Conservation (phyloP, 306 rosid genomes). For the Medicago arabica region DNA sequence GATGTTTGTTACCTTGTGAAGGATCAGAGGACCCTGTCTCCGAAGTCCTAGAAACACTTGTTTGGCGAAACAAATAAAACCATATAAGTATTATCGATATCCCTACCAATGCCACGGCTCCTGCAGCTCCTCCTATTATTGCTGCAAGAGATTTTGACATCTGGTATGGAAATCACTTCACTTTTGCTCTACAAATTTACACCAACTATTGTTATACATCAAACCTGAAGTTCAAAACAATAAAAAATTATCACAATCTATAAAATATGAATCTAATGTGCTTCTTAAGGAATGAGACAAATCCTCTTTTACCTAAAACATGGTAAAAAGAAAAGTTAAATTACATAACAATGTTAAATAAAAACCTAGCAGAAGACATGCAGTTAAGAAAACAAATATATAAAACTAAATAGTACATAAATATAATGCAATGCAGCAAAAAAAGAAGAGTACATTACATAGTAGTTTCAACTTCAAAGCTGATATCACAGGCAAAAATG, state of each 20-base stretch:
- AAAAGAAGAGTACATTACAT: background rate
- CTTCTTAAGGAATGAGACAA: background rate
- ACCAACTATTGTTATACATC: constrained; percentile 49
- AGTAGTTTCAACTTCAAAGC: background rate
- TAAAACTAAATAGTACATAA: constrained; percentile 11
- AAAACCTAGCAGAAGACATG: constrained; percentile 36
- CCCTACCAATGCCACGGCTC: constrained; percentile 93
- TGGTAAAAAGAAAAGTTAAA: background rate
- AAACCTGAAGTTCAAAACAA: constrained; percentile 58
- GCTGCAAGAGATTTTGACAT: constrained; percentile 96
- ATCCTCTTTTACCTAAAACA: background rate
- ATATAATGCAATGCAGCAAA: constrained; percentile 40
- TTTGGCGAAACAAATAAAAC: constrained; percentile 57
- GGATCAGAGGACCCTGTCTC: constrained; percentile 98
- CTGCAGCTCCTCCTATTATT: constrained; percentile 92
- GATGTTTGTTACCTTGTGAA: constrained; percentile 72
- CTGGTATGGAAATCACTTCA: constrained; percentile 62
- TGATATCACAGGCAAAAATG: constrained; percentile 16
- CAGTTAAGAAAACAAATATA: constrained; percentile 35
- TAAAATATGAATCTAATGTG: constrained; percentile 37
- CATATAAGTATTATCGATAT: constrained; percentile 64
- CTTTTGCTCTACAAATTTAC: constrained; percentile 54
- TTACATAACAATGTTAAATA: constrained; percentile 11
- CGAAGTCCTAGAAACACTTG: constrained; percentile 70
- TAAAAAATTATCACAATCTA: constrained; percentile 48